Base-by-base conservation (phyloP, 2,329 filamentous ascomycete species). In the Bipolaris zeicola region DNA sequence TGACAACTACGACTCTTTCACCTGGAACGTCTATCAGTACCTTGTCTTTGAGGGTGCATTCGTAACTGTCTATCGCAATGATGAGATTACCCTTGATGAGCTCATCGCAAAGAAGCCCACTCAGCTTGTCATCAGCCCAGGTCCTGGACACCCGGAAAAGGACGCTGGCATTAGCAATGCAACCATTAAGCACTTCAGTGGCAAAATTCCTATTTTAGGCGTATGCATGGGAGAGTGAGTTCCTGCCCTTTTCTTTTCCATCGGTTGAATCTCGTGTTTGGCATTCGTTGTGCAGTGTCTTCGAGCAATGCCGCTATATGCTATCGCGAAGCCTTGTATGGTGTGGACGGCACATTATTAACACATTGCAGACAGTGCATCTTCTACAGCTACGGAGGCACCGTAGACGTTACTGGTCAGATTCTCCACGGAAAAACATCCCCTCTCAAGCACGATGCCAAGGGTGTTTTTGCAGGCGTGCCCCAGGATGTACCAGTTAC, bases 1-100 rank as follows among this genome's bases (percentile, higher is more conserved):
- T 70, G 95, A 99, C 82, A 99, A 99, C 79, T 99, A 98, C 78
- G 95, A 99, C 78, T 98, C 95, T 3, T 99, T 99, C 77, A 97
- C 94, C 57, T 99, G 93, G 92, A 99, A 99, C 73, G 92, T 99
- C 57, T 99, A 98, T 77, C 96, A 99, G 77, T 99, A 99, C 72
- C 87, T 99, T 1, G 89, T 94, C 6, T 87, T 99, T n/a, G 95
- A 98, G 76, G 95, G 95, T 31, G 95, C 96, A 26, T 90, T 82
- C 1, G 95, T 97, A 48, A 91, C 89, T 3, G 95, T 99, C 18
- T 90, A 88, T 78, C 87, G 95, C 68, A 99, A 99, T 73, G 94
- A 99, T 78, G 87, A 96, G 76, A 88, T 98, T 66, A 89, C 89
- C 0, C 78, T 99, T 5, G 87, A 96, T 10, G 89, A 96, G 66